Evolutionary conservation across 2,329 filamentous ascomycete species (phyloP).

Genomic region (Dothistroma pini): DNA sequence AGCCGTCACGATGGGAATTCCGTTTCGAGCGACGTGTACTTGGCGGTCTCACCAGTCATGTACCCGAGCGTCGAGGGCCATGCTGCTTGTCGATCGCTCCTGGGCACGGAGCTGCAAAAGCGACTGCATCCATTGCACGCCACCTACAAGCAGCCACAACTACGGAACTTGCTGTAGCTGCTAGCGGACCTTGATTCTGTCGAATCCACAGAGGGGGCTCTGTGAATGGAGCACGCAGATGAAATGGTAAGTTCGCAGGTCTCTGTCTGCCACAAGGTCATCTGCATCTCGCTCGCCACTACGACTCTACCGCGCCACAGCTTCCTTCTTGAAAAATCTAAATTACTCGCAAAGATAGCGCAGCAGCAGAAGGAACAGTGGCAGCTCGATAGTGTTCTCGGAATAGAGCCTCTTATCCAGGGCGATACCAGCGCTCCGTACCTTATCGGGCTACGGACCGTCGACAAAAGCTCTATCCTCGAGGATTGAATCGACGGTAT

Average conservation of each 20-base stretch:
- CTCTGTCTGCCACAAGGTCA: not conserved
- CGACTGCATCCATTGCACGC: not conserved
- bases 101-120: not conserved
- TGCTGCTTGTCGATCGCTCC: not conserved
- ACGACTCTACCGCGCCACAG: not conserved
- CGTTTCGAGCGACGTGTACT: not conserved
- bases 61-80: not conserved
- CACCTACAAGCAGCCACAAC: not conserved
- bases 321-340: not conserved
- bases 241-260: not conserved
- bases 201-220: not conserved
- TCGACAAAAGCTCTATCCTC: not conserved
- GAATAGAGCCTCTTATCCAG: not conserved
- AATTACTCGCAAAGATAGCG: not conserved
- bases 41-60: not conserved
- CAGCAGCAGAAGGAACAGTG: not conserved
- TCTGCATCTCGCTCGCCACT: not conserved
- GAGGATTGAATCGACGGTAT: not conserved
- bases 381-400: not conserved
- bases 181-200: not conserved
- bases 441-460: not conserved
- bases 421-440: not conserved
- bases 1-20: not conserved
- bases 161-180: not conserved
- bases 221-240: not conserved